Conservation (phyloP, 805 yeast species). For the Suhomyces canberraensis region DNA sequence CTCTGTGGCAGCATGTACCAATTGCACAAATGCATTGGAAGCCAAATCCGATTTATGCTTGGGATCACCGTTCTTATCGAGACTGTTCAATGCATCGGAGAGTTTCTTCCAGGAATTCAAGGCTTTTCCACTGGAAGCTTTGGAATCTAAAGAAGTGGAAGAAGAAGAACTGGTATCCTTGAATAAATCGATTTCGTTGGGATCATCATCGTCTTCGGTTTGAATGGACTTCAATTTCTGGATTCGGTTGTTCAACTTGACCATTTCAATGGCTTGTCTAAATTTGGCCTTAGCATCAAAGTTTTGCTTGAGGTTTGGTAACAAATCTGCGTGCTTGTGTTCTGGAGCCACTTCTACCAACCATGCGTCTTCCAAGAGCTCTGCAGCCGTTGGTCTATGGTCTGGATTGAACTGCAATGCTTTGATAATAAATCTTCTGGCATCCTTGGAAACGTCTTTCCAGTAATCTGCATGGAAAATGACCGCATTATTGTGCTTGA, state of each 20-base stretch:
- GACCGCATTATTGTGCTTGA: conserved; percentile 68
- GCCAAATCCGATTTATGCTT: conserved; percentile 37
- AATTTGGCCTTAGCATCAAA: conserved; percentile 83
- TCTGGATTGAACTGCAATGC: conserved; percentile 68
- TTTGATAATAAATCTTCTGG: conserved; percentile 70
- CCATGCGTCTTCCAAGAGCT: conserved; percentile 76
- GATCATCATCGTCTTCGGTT: conserved; percentile 54
- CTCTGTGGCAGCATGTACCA: conserved; percentile 64
- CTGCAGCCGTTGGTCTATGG: conserved; percentile 63
- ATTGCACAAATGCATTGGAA: conserved; percentile 61
- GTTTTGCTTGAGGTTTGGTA: conserved; percentile 76
- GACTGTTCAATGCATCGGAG: conserved; percentile 19
- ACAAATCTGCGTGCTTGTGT: conserved; percentile 59
- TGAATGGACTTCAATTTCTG: conserved; percentile 63
- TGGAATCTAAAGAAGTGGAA: conserved; percentile 4
- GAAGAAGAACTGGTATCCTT: conserved; percentile 28
- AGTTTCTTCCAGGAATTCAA: conserved; percentile 30
- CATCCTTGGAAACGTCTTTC: conserved; percentile 75
- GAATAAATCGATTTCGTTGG: conserved; percentile 44
- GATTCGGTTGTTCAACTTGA: conserved; percentile 76
- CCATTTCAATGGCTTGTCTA: conserved; percentile 81
- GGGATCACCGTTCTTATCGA: conserved; percentile 13
- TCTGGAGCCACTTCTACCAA: conserved; percentile 45
- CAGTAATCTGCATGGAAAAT: conserved; percentile 85
- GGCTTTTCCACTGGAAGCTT: conserved; percentile 8